Evolutionary conservation across 73 alveolate species (phyloP), one percentile per base, ranked within the genome.

Genomic region (Effrenium voratum): DNA sequence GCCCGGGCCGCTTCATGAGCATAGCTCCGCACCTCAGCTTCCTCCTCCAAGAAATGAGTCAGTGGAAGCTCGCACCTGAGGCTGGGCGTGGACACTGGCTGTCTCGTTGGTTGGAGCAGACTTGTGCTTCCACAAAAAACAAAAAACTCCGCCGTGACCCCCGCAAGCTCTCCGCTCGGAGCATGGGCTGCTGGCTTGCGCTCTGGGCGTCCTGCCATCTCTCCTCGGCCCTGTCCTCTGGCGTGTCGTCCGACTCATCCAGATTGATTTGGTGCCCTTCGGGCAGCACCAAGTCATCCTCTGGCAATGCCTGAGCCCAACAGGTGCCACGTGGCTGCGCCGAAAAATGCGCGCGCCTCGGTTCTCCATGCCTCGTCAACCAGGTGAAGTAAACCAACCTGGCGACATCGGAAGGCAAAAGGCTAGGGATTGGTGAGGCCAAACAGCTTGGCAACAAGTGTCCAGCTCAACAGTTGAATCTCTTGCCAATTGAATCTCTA

Each of bases 31-130:
- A 73, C 95, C 97, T 90, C 97, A 8, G 97, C 97, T 24, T 90
- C 97, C 87, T 90, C 97, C 83, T 90, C 97, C 57, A 90, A 76
- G 97, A 90, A 90, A 76, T 90, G 97, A 24, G 97, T 90, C 97
- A 90, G 36, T 38, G 97, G 97, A 75, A 90, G 87, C 88, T 90
- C 97, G 38, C 97, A 90, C 97, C 97, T 90, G 36, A 24, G 43
- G 22, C 5, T 28, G 0, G 40, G 30, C 41, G 34, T 24, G 40
- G 10, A 66, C 5, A 24, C 79, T 52, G n/a, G n/a, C n/a, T n/a
- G n/a, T n/a, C n/a, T n/a, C n/a, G n/a, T n/a, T n/a, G n/a, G n/a
- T n/a, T n/a, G n/a, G n/a, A n/a, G n/a, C n/a, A n/a, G n/a, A n/a
- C n/a, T n/a, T n/a, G n/a, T n/a, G n/a, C n/a, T n/a, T n/a, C n/a